A percentile compares a stretch with the other conserved stretches of the same genome.
Evolutionary conservation across 225 moss, liverwort and hornwort species (phyloP).

Genomic region (Asterella californica): DNA sequence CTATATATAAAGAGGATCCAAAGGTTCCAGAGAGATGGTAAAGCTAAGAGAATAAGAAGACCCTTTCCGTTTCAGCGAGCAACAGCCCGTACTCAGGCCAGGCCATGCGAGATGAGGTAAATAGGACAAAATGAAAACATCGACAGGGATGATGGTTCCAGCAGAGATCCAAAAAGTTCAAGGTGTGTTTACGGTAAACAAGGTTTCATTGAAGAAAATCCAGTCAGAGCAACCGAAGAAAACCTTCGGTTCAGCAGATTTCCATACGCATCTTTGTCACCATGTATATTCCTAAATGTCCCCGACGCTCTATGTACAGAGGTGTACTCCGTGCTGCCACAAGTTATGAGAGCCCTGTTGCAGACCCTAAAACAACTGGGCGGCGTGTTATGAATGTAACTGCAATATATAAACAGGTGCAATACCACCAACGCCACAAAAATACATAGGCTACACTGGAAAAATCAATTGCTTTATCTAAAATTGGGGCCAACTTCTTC

Average conservation of each 20-base stretch:
- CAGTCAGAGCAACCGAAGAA: neutral
- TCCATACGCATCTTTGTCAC: neutral
- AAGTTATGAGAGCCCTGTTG: neutral
- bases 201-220: no score
- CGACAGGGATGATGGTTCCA: no score
- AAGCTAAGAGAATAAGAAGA: no score
- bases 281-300: neutral
- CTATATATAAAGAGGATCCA: no score
- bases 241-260: neutral
- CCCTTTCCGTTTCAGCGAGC: no score
- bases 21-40: no score
- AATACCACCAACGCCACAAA: neutral
- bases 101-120: no score
- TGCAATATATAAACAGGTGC: neutral
- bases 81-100: no score
- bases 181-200: no score
- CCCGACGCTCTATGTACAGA: slow-evolving; percentile 11
- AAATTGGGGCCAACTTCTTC: neutral
- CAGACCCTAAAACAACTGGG: neutral
- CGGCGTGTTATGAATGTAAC: neutral
- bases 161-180: no score
- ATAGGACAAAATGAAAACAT: no score
- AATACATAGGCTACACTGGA: neutral
- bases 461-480: neutral
- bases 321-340: slow-evolving; percentile 11